Conservation (phyloP, 805 yeast genomes). For the Saccharomycopsis babjevae region DNA sequence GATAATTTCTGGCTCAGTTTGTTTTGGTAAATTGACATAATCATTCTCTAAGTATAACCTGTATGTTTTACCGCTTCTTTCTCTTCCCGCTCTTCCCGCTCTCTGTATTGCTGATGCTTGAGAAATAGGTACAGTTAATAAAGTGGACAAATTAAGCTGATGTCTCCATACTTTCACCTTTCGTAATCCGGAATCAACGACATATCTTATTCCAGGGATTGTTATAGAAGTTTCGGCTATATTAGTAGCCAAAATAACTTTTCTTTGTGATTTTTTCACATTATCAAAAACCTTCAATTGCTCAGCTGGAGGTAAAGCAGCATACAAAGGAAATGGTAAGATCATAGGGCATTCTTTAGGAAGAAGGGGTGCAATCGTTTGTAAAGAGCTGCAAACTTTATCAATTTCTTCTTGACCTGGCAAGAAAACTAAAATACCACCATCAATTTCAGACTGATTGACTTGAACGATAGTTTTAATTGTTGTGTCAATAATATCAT, state of each 20-base stretch:
- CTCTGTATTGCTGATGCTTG: slow-evolving; percentile 92
- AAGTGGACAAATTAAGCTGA: slow-evolving; percentile 82
- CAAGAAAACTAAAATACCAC: slow-evolving; percentile 85
- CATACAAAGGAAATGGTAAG: slow-evolving; percentile 79
- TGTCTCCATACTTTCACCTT: slow-evolving; percentile 95
- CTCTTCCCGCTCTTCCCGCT: slow-evolving; percentile 99
- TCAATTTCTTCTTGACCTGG: slow-evolving; percentile 99
- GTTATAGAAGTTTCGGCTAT: slow-evolving; percentile 98
- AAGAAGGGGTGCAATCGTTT: slow-evolving; percentile 49
- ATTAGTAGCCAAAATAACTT: slow-evolving; percentile 85
- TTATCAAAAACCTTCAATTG: slow-evolving; percentile 74
- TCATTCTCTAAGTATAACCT: slow-evolving; percentile 72
- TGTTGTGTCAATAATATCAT: slow-evolving; percentile 76
- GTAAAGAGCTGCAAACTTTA: slow-evolving; percentile 56
- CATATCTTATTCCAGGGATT: slow-evolving; percentile 87
- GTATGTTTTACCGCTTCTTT: slow-evolving; percentile 80
- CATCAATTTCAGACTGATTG: slow-evolving; percentile 68
- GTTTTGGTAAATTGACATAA: slow-evolving; percentile 50
- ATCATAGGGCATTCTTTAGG: slow-evolving; percentile 69
- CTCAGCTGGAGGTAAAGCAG: slow-evolving; percentile 79
- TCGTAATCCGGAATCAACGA: slow-evolving; percentile 84
- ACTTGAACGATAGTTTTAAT: slow-evolving; percentile 68
- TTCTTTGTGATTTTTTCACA: slow-evolving; percentile 57
- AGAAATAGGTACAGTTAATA: slow-evolving; percentile 85
- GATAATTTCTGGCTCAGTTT: slow-evolving; percentile 89